These are phyloP conservation scores for Casuarina equisetifolia DNA, from an alignment of 306 rosid genomes.

Conservation along the genomic window DNA sequence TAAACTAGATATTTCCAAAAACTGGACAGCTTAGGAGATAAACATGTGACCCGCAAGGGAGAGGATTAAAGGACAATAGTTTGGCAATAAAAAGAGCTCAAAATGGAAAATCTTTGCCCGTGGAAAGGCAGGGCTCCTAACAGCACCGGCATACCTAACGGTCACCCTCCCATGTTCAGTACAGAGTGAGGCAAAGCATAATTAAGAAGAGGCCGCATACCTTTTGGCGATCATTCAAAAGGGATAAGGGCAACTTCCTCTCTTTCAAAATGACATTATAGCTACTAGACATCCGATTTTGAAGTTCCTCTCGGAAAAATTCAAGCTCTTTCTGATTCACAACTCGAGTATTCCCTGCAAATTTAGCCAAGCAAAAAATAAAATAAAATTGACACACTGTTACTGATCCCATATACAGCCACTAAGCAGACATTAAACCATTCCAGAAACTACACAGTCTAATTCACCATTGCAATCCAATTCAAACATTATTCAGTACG, in stretches of 20 bases:
- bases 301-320: slow-evolving; percentile 73
- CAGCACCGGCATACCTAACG: too few species aligned
- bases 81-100: neutral
- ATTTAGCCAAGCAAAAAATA: slow-evolving; percentile 18
- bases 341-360: slow-evolving; percentile 69
- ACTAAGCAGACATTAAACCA: neutral
- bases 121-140: too few species aligned
- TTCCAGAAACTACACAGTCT: neutral
- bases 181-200: neutral
- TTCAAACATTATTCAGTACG: neutral
- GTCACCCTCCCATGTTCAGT: too few species aligned
- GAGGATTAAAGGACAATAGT: neutral
- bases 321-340: slow-evolving; percentile 83
- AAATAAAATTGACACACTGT: neutral
- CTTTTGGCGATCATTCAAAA: slow-evolving; percentile 80
- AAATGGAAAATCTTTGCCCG: neutral
- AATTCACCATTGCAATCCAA: neutral
- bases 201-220: slow-evolving; percentile 33
- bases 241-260: slow-evolving; percentile 75
- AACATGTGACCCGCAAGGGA: neutral
- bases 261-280: slow-evolving; percentile 78
- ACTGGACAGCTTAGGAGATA: neutral
- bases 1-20: neutral
- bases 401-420: neutral
- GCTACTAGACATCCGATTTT: slow-evolving; percentile 56